Conservation (phyloP, 164 flowering plant species). For the Aristolochia californica region DNA sequence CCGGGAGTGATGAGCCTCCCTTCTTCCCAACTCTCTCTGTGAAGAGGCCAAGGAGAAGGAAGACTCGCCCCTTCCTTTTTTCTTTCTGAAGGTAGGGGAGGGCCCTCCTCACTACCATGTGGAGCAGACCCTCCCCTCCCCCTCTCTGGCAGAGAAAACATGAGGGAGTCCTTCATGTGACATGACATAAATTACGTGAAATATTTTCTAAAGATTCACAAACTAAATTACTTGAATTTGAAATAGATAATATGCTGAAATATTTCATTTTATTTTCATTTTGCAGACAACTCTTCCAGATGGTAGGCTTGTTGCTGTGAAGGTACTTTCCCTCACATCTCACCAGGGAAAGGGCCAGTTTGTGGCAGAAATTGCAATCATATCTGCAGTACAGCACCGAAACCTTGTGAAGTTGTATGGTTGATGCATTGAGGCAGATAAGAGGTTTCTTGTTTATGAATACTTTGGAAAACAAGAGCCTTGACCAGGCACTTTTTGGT, state of each 20-base stretch:
- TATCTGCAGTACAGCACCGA: constrained; percentile 76
- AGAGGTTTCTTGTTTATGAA: constrained; percentile 67
- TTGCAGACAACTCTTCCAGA: constrained; percentile 51
- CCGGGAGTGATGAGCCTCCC: too few relatives aligned
- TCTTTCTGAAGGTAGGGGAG: too few relatives aligned
- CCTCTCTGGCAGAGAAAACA: too few relatives aligned
- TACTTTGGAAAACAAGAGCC: constrained; percentile 69
- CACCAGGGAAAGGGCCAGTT: constrained; percentile 72
- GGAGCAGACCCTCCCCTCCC: too few relatives aligned
- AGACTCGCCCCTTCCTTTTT: too few relatives aligned
- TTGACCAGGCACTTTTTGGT: constrained; percentile 75
- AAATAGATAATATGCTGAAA: too few relatives aligned
- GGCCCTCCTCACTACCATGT: too few relatives aligned
- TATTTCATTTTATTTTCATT: too few relatives aligned
- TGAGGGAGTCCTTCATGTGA: constrained; percentile 90
- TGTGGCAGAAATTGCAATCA: constrained; percentile 65
- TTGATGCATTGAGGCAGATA: constrained; percentile 63
- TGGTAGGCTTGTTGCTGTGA: constrained; percentile 59
- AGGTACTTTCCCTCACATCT: constrained; percentile 57
- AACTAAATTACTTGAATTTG: too few relatives aligned
- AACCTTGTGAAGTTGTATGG: constrained; percentile 76
- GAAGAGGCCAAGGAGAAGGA: too few relatives aligned
- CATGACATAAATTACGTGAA: constrained; percentile 54
- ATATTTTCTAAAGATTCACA: too few relatives aligned
- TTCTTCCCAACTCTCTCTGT: too few relatives aligned